Evolutionary conservation across 2,329 filamentous ascomycete species (phyloP).

Genomic region (Xylariaceae sp.): DNA sequence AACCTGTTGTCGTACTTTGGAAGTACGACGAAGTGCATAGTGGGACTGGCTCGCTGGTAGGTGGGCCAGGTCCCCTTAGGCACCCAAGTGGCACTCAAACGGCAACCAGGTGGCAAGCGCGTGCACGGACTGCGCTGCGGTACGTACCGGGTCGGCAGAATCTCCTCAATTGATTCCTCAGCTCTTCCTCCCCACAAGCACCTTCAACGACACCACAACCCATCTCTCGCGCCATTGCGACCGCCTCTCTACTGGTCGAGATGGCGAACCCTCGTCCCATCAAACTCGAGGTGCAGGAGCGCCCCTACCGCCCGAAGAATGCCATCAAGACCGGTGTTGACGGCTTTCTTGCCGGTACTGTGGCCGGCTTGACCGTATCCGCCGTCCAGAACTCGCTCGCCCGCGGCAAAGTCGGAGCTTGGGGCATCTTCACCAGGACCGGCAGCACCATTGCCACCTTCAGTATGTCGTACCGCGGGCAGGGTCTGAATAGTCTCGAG

Average conservation of each 20-base stretch:
- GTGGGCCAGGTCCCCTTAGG: no score
- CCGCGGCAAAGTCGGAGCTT: constrained; percentile 71
- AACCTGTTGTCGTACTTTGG: no score
- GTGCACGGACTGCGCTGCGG: no score
- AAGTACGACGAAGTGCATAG: no score
- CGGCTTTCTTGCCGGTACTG: constrained; percentile 56
- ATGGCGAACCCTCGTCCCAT: constrained; percentile 26
- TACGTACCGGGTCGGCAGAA: no score
- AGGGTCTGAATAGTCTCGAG: no score
- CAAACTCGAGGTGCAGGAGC: constrained; percentile 25
- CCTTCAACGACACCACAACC: background rate
- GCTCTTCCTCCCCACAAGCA: background rate
- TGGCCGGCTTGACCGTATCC: constrained; percentile 63
- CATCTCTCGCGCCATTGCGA: constrained; percentile 10
- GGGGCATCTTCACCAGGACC: constrained; percentile 72
- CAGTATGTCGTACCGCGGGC: constrained; percentile 24
- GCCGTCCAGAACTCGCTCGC: constrained; percentile 81
- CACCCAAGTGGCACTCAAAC: no score
- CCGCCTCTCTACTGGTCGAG: constrained; percentile 17
- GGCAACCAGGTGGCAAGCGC: no score
- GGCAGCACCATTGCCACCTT: constrained; percentile 65
- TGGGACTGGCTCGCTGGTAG: no score
- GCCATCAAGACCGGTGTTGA: constrained; percentile 60
- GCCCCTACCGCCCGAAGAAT: constrained; percentile 64
- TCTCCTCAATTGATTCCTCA: no score